Conservation (phyloP, 1,284 basidiomycete genomes). For the Meira nashicola region DNA sequence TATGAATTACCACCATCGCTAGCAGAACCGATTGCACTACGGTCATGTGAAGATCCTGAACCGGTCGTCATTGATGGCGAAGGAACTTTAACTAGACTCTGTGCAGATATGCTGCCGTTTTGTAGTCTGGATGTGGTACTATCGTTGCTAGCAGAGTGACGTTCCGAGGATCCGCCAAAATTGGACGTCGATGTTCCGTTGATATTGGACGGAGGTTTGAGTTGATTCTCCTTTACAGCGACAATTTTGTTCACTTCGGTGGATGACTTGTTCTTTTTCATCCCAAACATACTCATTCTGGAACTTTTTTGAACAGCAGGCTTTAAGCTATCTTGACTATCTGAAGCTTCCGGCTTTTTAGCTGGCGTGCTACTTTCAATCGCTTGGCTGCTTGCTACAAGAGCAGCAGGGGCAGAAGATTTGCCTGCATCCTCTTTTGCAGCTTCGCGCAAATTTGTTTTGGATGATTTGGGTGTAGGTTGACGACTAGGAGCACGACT, state of each 20-base stretch:
- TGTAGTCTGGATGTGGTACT: neutral
- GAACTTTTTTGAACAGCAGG: neutral
- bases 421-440: conserved; percentile 1
- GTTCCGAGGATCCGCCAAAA: neutral
- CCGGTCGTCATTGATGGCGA: neutral
- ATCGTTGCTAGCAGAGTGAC: neutral
- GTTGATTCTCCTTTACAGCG: neutral
- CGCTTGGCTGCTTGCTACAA: neutral
- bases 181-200: neutral
- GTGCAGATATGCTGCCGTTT: neutral
- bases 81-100: conserved; percentile 7
- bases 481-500: conserved; percentile 28
- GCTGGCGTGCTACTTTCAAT: neutral
- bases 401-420: neutral
- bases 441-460: conserved; percentile 18
- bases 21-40: neutral
- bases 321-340: neutral
- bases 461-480: conserved; percentile 25
- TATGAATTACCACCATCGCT: conserved; percentile 1
- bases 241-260: neutral
- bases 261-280: neutral
- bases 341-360: neutral
- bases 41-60: conserved; percentile 6
- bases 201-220: neutral
- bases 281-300: neutral